phyloP scores from a whole-genome alignment of 202 grass and related monocot species.

The Hordeum pubiflorum region DNA sequence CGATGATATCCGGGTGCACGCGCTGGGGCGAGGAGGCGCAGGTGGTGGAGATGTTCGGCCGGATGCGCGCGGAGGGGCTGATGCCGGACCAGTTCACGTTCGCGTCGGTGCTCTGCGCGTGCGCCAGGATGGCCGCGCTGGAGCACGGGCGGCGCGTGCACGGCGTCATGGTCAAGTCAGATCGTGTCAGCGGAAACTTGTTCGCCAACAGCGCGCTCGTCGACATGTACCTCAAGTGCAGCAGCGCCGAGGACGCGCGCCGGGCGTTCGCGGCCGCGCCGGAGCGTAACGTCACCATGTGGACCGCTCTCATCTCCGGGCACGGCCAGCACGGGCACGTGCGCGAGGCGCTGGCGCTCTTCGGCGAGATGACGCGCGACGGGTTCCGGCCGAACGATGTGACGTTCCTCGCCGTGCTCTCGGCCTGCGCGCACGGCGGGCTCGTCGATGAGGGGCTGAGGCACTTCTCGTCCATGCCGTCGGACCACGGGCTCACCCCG shows the following conservation, averaged over 20 bases:
- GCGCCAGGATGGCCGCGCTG: slow-evolving; percentile 41
- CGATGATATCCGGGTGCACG: slow-evolving; percentile 41
- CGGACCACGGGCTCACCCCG: slow-evolving; percentile 9
- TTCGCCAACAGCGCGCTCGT: slow-evolving; percentile 39
- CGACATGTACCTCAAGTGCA: slow-evolving; percentile 62
- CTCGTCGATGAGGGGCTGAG: slow-evolving; percentile 24
- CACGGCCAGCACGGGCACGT: slow-evolving; percentile 27
- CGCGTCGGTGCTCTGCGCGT: slow-evolving; percentile 44
- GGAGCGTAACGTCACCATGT: slow-evolving; percentile 26
- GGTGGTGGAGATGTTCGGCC: slow-evolving; percentile 29
- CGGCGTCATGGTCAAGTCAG: slow-evolving; percentile 32
- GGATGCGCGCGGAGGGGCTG: slow-evolving; percentile 26
- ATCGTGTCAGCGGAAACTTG: slow-evolving; percentile 23
- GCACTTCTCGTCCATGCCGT: slow-evolving; percentile 20
- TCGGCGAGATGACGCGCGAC: slow-evolving; percentile 14
- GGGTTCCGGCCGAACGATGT: slow-evolving; percentile 20
- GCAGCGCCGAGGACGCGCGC: slow-evolving; percentile 29
- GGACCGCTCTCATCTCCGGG: slow-evolving; percentile 28
- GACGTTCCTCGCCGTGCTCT: slow-evolving; percentile 34
- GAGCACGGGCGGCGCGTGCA: slow-evolving; percentile 39
- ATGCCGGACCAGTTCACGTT: slow-evolving; percentile 59
- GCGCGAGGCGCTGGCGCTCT: slow-evolving; percentile 16
- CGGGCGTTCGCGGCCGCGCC: slow-evolving; percentile 10
- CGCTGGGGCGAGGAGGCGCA: not conserved
- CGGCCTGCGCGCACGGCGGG: slow-evolving; percentile 24